Conservation (phyloP, 139 green algal genomes). For the Ettlia oleoabundans region DNA sequence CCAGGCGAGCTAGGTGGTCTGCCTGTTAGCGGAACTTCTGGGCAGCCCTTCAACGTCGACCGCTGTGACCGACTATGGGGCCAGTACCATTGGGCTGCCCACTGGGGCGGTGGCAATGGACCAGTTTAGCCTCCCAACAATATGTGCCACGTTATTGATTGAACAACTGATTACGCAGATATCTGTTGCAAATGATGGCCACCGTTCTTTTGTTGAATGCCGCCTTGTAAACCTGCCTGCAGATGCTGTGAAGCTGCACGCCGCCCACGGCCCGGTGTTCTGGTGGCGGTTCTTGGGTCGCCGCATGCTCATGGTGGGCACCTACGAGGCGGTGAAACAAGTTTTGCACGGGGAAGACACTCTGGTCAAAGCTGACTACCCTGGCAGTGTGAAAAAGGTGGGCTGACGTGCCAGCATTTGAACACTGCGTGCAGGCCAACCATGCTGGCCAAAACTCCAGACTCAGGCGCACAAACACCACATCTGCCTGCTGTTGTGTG, state of each 20-base stretch:
- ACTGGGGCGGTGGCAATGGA: no score
- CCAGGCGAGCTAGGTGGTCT: background rate
- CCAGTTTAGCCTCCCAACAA: background rate
- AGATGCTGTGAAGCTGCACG: conserved; percentile 19
- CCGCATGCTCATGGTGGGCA: conserved; percentile 27
- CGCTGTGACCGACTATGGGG: no score
- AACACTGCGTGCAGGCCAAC: no score
- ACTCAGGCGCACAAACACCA: background rate
- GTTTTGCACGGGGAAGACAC: conserved; percentile 2
- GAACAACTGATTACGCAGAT: no score
- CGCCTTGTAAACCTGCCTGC: no score
- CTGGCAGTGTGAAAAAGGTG: background rate
- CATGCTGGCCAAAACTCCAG: background rate
- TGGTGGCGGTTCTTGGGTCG: conserved; percentile 29
- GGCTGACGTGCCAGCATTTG: no score
- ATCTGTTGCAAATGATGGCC: no score
- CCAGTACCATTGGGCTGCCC: no score
- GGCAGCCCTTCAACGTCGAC: no score
- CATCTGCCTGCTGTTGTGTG: background rate
- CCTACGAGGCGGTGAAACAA: background rate
- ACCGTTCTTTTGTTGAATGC: no score
- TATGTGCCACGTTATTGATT: no score
- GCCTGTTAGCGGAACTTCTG: no score
- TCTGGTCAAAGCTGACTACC: conserved; percentile 8
- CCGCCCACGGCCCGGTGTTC: conserved; percentile 10